Conservation (phyloP, 176 grass and related monocot genomes). For the Oryza meridionalis region DNA sequence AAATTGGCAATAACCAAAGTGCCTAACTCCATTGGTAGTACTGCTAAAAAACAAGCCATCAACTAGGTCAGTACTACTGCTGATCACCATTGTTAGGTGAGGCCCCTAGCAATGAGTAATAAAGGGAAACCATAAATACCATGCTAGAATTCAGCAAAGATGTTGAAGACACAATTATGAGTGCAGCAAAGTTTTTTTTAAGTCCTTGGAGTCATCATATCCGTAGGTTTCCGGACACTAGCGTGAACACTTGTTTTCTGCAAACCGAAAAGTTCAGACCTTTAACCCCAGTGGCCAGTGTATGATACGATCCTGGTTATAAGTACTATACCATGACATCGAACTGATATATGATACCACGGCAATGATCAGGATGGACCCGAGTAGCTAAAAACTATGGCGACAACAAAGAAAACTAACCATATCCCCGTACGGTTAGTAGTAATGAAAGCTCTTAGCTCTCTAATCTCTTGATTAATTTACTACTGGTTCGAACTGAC, state of each 20-base stretch:
- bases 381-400: background rate
- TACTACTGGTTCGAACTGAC: slow-evolving; percentile 29
- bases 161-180: slow-evolving; percentile 27
- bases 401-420: slow-evolving; percentile 19
- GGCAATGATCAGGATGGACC: slow-evolving; percentile 3
- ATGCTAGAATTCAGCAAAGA: background rate
- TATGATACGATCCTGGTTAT: too few species aligned
- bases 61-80: background rate
- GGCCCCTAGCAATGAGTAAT: background rate
- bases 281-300: too few species aligned
- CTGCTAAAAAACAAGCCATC: background rate
- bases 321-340: background rate
- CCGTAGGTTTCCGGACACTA: background rate
- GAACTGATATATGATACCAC: background rate
- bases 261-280: too few species aligned
- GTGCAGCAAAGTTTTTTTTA: background rate
- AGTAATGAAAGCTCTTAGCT: slow-evolving; percentile 14
- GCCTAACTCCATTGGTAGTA: background rate
- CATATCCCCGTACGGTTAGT: background rate
- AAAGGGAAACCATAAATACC: background rate
- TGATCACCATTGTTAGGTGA: background rate
- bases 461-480: slow-evolving; percentile 4
- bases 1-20: background rate
- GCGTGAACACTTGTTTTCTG: too few species aligned
- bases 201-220: background rate